Base-by-base conservation (phyloP, 331 rosid genomes). In the Stylosanthes scabra region DNA sequence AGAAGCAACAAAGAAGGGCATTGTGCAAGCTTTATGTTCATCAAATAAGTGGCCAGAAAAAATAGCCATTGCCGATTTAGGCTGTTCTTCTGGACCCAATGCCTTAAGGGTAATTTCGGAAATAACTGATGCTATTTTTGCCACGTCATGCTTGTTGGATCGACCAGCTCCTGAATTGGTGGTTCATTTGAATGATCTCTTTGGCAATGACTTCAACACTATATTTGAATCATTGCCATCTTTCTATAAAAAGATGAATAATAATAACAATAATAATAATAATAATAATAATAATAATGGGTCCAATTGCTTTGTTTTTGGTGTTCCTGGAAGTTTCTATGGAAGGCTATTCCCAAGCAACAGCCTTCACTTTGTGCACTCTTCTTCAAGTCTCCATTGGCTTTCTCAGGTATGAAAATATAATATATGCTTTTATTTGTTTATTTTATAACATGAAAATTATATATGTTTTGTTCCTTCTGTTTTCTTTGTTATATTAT, bases 311-410 rank as follows among this genome's bases (percentile, higher is more conserved):
- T 91, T 83, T 6, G 56, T 91, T 68, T 66, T 68, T 0, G 97
- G 72, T 6, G 86, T 80, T 7, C 96, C 97, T 1, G 98, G 98
- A 2, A 57, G 83, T 14, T 91, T 91, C 67, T 91, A 91, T 11
- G 89, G 93, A 0, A 78, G 97, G 58, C 46, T 91, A 41, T 89
- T 91, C 37, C 90, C 95, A 0, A 44, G 11, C 46, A 83, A 84
- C 0, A 84, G 78, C 63, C 63, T 89, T 9, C 90, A 94, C 71
- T 83, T 94, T 60, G 93, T 87, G 14, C 96, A 94, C 81, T 89
- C 99, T 64, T 94, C 93, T 70, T 88, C 97, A 7, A 94, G 96
- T 28, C 88, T 94, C 61, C 97, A 94, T 63, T 94, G 99, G 97
- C 89, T 91, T 49, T 94, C 97, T 74, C 86, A 80, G 86, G 97